Conservation (phyloP, 1,284 basidiomycete species). For the Cryptococcus hybrid region DNA sequence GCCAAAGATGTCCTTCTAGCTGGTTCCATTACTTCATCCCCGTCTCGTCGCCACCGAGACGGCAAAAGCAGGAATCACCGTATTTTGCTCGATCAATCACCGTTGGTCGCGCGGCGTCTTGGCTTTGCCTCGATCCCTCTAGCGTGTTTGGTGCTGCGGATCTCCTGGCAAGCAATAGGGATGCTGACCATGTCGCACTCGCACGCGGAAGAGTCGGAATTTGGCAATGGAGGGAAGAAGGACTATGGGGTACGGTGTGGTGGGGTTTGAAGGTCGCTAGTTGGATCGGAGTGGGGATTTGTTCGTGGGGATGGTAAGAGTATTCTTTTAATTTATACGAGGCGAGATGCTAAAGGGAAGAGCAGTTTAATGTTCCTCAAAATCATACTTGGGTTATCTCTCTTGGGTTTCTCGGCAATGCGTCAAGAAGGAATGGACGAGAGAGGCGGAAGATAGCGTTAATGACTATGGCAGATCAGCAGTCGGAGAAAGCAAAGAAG, state of each 20-base stretch:
- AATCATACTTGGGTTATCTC: slow-evolving; percentile 79
- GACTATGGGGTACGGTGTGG: slow-evolving; percentile 36
- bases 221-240: slow-evolving; percentile 27
- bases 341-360: slow-evolving; percentile 1
- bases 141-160: slow-evolving; percentile 84
- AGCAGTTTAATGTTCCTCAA: slow-evolving; percentile 76
- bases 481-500: slow-evolving; percentile 81
- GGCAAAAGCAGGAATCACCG: slow-evolving; percentile 27
- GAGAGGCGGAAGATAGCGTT: slow-evolving; percentile 64
- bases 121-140: slow-evolving; percentile 93
- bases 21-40: slow-evolving; percentile 48
- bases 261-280: slow-evolving; percentile 62
- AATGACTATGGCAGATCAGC: slow-evolving; percentile 83
- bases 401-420: slow-evolving; percentile 76
- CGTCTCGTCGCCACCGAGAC: not conserved
- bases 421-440: slow-evolving; percentile 72
- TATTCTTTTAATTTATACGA: not conserved
- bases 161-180: slow-evolving; percentile 72
- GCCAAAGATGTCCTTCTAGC: slow-evolving; percentile 89
- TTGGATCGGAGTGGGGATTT: slow-evolving; percentile 58
- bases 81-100: slow-evolving; percentile 92
- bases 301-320: slow-evolving; percentile 76
- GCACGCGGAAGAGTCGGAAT: not conserved
- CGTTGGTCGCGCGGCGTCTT: slow-evolving; percentile 85
- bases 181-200: slow-evolving; percentile 57